Evolutionary conservation across 768 basidiomycete species (phyloP).

Genomic region (Mycena vitilis): DNA sequence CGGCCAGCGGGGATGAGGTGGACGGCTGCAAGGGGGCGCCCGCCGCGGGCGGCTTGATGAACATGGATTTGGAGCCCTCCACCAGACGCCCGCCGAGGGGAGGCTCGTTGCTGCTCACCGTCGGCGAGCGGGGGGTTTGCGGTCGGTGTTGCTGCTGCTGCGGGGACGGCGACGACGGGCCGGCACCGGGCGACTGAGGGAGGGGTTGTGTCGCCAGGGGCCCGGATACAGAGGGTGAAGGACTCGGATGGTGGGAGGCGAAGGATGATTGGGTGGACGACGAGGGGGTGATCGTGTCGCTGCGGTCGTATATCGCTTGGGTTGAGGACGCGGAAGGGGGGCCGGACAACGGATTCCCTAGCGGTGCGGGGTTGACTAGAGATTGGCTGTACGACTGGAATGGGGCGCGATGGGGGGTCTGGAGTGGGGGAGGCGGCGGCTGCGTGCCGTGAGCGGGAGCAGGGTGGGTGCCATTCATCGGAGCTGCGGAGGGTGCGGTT

Average conservation of each 20-base stretch:
- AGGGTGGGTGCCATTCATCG: constrained; percentile 35
- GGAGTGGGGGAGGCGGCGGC: constrained; percentile 33
- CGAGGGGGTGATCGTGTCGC: constrained; percentile 22
- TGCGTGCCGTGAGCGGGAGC: constrained; percentile 29
- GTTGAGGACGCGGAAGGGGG: constrained; percentile 36
- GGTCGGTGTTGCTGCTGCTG: constrained; percentile 40
- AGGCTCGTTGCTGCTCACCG: constrained; percentile 49
- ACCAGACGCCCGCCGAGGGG: constrained; percentile 74
- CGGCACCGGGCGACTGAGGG: constrained; percentile 63
- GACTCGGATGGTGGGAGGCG: constrained; percentile 14
- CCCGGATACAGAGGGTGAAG: constrained; percentile 24
- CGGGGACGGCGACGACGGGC: constrained; percentile 61
- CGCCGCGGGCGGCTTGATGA: constrained; percentile 64
- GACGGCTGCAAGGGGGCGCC: constrained; percentile 49
- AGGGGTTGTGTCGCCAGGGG: constrained; percentile 26
- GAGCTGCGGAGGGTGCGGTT: constrained; percentile 13
- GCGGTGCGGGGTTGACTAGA: constrained; percentile 6
- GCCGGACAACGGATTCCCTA: constrained; percentile 23
- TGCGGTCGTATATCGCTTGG: constrained; percentile 32
- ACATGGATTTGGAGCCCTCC: constrained; percentile 87
- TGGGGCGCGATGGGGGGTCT: constrained; percentile 32
- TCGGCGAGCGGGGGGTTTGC: constrained; percentile 44
- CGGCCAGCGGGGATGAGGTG: constrained; percentile 49
- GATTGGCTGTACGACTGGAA: constrained; percentile 35
- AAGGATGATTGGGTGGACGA: constrained; percentile 35